These are phyloP conservation scores for Kandelia obovata DNA, from an alignment of 345 rosid genomes.

Conservation along the genomic window DNA sequence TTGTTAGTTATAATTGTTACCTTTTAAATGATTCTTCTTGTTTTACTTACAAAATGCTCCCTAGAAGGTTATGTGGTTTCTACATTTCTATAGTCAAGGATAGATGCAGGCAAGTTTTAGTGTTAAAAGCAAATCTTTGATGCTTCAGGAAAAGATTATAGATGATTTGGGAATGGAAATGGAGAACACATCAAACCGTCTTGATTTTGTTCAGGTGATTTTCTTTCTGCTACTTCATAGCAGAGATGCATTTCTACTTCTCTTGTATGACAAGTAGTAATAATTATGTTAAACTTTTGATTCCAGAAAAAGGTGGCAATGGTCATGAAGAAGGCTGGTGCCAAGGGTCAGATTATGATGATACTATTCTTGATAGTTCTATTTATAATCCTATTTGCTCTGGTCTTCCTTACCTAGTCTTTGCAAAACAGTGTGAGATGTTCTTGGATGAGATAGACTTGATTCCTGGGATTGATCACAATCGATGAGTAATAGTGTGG, in stretches of 20 bases:
- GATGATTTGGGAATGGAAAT: constrained; percentile 79
- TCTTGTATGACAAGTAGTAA: background rate
- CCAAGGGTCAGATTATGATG: constrained; percentile 95
- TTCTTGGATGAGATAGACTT: background rate
- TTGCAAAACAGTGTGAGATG: background rate
- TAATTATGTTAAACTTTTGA: background rate
- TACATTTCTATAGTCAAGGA: background rate
- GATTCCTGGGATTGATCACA: background rate
- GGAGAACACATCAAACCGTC: constrained; percentile 90
- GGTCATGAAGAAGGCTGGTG: constrained; percentile 98
- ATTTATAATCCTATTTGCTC: constrained; percentile 82
- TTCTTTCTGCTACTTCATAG: background rate
- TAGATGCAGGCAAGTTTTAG: background rate
- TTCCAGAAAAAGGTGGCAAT: constrained; percentile 92
- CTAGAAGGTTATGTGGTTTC: background rate
- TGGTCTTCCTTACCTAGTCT: constrained; percentile 56
- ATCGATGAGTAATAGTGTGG: too few species aligned
- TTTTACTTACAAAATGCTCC: background rate
- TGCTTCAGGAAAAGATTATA: constrained; percentile 73
- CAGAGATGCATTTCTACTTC: too few species aligned
- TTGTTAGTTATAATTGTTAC: too few species aligned
- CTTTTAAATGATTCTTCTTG: background rate
- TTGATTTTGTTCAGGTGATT: constrained; percentile 90
- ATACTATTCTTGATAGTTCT: constrained; percentile 67
- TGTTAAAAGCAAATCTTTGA: constrained; percentile 20